Conservation (phyloP, 306 rosid species). For the Castanea mollissima region DNA sequence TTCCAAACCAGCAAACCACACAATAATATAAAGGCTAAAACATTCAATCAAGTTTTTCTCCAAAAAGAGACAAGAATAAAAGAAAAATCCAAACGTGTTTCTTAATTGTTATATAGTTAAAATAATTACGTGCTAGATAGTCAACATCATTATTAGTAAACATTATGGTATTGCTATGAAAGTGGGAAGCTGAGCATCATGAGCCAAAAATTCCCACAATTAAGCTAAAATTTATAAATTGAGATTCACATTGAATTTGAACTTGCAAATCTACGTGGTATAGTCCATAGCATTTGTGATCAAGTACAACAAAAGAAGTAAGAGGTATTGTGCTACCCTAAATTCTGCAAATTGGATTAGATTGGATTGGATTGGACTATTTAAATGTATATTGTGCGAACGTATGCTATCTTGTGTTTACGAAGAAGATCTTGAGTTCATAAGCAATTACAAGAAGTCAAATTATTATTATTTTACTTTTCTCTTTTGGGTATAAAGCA, state of each 20-base stretch:
- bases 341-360: too few species aligned
- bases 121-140: not conserved
- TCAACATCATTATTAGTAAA: not conserved
- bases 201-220: not conserved
- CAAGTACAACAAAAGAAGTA: not conserved
- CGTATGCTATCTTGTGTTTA: too few species aligned
- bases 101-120: not conserved
- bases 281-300: not conserved
- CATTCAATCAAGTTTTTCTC: too few species aligned
- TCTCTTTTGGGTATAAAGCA: too few species aligned
- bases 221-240: not conserved
- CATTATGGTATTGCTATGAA: not conserved
- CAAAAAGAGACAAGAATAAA: too few species aligned
- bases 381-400: too few species aligned
- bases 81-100: not conserved
- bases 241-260: not conserved
- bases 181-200: not conserved
- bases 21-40: not conserved
- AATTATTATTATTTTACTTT: too few species aligned
- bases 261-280: not conserved
- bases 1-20: not conserved
- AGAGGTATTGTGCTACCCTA: not conserved
- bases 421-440: too few species aligned
- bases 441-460: too few species aligned
- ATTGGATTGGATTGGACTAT: too few species aligned